Evolutionary conservation across 768 basidiomycete genomes (phyloP).

Genomic region (Phylloporus scabripes): DNA sequence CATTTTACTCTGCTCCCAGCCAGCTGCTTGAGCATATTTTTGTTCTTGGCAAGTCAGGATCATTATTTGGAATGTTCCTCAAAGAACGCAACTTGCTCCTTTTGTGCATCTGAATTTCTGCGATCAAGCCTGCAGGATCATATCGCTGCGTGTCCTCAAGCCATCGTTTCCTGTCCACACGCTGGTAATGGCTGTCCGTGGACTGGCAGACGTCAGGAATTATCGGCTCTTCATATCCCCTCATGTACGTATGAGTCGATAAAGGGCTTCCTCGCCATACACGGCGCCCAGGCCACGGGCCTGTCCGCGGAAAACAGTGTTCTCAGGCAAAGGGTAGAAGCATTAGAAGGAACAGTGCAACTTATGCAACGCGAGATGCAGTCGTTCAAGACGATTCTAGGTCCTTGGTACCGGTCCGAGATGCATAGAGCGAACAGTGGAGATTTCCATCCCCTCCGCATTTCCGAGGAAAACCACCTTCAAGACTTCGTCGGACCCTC

Average conservation of each 20-base stretch:
- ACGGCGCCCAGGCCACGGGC: slow-evolving; percentile 34
- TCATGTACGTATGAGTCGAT: slow-evolving; percentile 56
- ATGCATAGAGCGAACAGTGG: slow-evolving; percentile 21
- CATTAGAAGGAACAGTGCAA: slow-evolving; percentile 51
- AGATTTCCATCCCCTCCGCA: slow-evolving; percentile 8
- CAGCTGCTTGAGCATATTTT: slow-evolving; percentile 1
- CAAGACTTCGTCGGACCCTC: slow-evolving; percentile 17
- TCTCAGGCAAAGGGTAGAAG: slow-evolving; percentile 53
- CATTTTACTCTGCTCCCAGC: neutral
- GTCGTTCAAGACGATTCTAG: slow-evolving; percentile 50
- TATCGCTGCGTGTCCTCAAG: slow-evolving; percentile 34
- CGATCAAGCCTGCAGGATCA: slow-evolving; percentile 35
- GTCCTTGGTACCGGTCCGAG: slow-evolving; percentile 54
- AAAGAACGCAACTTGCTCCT: slow-evolving; percentile 34
- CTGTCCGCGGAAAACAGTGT: slow-evolving; percentile 61
- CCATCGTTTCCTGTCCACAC: slow-evolving; percentile 41
- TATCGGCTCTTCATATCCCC: slow-evolving; percentile 34
- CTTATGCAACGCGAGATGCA: slow-evolving; percentile 53
- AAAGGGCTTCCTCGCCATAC: slow-evolving; percentile 51
- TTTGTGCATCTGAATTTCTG: slow-evolving; percentile 35
- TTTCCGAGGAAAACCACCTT: slow-evolving; percentile 7
- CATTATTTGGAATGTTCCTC: slow-evolving; percentile 39
- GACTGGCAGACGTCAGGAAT: slow-evolving; percentile 39
- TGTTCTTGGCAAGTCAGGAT: slow-evolving; percentile 23
- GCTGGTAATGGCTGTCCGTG: slow-evolving; percentile 48